phyloP scores from a whole-genome alignment of 305 asterid genomes.

The Petunia hybrid region DNA sequence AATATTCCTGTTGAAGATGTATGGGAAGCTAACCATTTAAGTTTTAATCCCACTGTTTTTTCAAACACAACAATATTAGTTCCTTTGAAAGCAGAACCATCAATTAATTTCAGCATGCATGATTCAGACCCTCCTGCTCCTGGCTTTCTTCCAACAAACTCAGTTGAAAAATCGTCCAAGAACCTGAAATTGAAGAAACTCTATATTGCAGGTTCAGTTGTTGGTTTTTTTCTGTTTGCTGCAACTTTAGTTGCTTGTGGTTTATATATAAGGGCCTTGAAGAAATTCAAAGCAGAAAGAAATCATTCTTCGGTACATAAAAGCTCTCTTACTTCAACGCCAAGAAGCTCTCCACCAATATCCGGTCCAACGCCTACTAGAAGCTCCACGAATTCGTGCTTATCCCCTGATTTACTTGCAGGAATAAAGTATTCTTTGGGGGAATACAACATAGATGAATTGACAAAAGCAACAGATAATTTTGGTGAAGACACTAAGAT shows the following conservation, averaged over 20 bases:
- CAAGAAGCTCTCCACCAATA: slow-evolving; percentile 43
- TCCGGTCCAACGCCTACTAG: slow-evolving; percentile 50
- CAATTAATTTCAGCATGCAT: slow-evolving; percentile 45
- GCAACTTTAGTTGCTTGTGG: slow-evolving; percentile 49
- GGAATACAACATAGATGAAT: slow-evolving; percentile 55
- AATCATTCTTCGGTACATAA: slow-evolving; percentile 32
- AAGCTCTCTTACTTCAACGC: slow-evolving; percentile 56
- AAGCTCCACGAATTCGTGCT: slow-evolving; percentile 59
- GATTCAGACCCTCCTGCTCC: slow-evolving; percentile 59
- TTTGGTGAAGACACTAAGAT: slow-evolving; percentile 47
- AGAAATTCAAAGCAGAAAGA: slow-evolving; percentile 45
- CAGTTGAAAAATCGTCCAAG: slow-evolving; percentile 33
- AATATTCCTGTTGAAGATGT: slow-evolving; percentile 57
- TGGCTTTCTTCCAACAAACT: slow-evolving; percentile 58
- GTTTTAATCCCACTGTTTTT: slow-evolving; percentile 53
- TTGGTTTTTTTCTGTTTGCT: slow-evolving; percentile 48
- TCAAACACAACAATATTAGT: slow-evolving; percentile 68
- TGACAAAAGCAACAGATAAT: slow-evolving; percentile 50
- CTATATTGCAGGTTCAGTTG: slow-evolving; percentile 48
- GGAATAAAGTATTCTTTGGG: slow-evolving; percentile 66
- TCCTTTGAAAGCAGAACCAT: slow-evolving; percentile 59
- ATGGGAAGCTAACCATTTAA: slow-evolving; percentile 54
- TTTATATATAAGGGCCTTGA: slow-evolving; percentile 51
- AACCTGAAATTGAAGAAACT: slow-evolving; percentile 44
- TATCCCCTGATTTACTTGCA: slow-evolving; percentile 71